Evolutionary conservation across 257 asterid genomes (phyloP).

Genomic region (Oldenlandia corymbosa): DNA sequence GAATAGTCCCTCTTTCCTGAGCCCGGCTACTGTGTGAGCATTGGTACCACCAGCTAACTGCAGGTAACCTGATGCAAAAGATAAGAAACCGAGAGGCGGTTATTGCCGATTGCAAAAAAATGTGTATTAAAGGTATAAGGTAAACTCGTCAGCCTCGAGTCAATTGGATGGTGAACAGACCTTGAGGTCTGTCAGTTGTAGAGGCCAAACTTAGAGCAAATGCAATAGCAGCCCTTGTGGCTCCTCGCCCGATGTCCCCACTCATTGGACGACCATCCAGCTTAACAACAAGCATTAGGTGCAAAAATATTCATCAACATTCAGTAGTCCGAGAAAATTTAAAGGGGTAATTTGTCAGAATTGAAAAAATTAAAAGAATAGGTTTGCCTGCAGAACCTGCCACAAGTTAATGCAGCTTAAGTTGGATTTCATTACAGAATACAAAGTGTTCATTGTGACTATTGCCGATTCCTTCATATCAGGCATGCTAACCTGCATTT

Average conservation of each 20-base stretch:
- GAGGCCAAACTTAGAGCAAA: slow-evolving; percentile 65
- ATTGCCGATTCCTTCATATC: slow-evolving; percentile 53
- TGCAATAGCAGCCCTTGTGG: slow-evolving; percentile 69
- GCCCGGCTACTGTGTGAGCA: slow-evolving; percentile 69
- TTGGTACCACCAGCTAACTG: slow-evolving; percentile 94
- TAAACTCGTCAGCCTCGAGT: too few species aligned
- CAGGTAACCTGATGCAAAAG: slow-evolving; percentile 76
- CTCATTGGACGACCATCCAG: slow-evolving; percentile 98
- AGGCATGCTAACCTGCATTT: slow-evolving; percentile 76
- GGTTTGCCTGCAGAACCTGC: slow-evolving; percentile 49
- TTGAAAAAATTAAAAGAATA: background rate
- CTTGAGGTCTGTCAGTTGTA: slow-evolving; percentile 48
- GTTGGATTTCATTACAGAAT: slow-evolving; percentile 50
- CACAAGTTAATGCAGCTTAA: slow-evolving; percentile 62
- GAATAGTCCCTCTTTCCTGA: slow-evolving; percentile 47
- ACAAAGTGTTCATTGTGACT: slow-evolving; percentile 60
- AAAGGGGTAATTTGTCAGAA: background rate
- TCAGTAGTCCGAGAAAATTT: background rate
- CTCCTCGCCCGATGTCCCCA: slow-evolving; percentile 92
- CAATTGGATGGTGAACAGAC: slow-evolving; percentile 29
- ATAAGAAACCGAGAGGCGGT: background rate
- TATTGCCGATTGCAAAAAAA: background rate
- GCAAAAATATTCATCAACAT: background rate
- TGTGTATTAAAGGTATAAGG: too few species aligned
- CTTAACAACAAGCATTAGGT: slow-evolving; percentile 29